Evolutionary conservation across 129 eudicot species (phyloP).

Genomic region (Saussurea involucrata): DNA sequence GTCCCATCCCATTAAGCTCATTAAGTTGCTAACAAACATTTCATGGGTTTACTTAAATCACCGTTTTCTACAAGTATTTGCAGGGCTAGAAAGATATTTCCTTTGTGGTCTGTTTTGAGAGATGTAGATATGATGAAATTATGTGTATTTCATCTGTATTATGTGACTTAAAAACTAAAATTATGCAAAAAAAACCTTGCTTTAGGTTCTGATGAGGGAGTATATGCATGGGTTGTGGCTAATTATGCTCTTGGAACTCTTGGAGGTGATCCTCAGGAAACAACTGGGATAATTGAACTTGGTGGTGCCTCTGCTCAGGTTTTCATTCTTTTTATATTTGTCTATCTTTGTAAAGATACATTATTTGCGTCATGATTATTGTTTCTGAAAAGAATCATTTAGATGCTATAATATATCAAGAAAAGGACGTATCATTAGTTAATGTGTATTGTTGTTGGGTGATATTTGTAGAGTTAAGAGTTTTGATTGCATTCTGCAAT

Average conservation of each 20-base stretch:
- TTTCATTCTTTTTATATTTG: constrained; percentile 1
- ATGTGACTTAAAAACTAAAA: background rate
- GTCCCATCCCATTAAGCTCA: no score
- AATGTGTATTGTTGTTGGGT: background rate
- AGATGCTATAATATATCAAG: background rate
- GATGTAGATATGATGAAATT: constrained; percentile 6
- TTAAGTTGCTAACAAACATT: no score
- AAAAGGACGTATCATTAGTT: background rate
- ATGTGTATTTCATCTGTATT: background rate
- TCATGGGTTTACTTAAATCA: background rate
- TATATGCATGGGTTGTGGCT: constrained; percentile 98
- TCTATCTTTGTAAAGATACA: background rate
- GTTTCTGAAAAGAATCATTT: background rate
- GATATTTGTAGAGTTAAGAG: background rate
- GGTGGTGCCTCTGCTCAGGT: constrained; percentile 99
- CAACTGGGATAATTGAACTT: constrained; percentile 96
- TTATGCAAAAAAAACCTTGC: background rate
- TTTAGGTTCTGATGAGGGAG: constrained; percentile 93
- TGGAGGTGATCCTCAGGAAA: constrained; percentile 76
- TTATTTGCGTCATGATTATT: background rate
- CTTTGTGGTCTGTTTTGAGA: background rate
- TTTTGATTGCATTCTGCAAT: background rate
- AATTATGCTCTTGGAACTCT: constrained; percentile 96
- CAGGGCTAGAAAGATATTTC: background rate
- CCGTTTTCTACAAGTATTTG: background rate